phyloP scores from a whole-genome alignment of 2,329 filamentous ascomycete species.

The Claviceps humidiphila region DNA sequence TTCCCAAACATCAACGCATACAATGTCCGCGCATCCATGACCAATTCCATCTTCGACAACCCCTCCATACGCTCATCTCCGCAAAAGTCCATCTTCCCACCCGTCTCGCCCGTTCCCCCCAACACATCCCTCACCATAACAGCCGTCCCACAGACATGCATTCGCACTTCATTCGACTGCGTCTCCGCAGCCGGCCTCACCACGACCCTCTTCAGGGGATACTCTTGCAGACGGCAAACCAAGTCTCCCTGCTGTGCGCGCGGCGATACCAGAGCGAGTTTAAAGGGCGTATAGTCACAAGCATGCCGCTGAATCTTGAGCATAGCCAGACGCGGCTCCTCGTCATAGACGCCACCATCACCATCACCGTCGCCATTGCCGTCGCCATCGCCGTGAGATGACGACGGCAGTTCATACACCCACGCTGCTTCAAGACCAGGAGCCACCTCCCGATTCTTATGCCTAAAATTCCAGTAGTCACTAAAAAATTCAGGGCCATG shows the following conservation, averaged over 20 bases:
- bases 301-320: background rate
- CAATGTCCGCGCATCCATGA: constrained; percentile 6
- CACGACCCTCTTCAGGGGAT: constrained; percentile 7
- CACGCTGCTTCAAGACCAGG: constrained; percentile 4
- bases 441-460: background rate
- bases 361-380: too few relatives aligned
- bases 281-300: constrained; percentile 1
- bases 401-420: background rate
- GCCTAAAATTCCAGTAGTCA: constrained; percentile 4
- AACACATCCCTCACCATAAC: constrained; percentile 5
- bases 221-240: constrained; percentile 4
- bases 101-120: background rate
- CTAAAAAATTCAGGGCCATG: constrained; percentile 4
- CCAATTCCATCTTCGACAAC: background rate
- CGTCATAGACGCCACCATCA: background rate
- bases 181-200: constrained; percentile 4
- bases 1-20: constrained; percentile 7
- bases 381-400: background rate
- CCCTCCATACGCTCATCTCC: background rate
- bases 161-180: constrained; percentile 4
- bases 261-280: constrained; percentile 6
- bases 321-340: constrained; percentile 7
- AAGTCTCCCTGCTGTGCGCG: constrained; percentile 6
- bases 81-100: background rate
- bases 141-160: constrained; percentile 7